phyloP scores from a whole-genome alignment of 352 stramenopile genomes.

The Aphanomyces cochlioides region DNA sequence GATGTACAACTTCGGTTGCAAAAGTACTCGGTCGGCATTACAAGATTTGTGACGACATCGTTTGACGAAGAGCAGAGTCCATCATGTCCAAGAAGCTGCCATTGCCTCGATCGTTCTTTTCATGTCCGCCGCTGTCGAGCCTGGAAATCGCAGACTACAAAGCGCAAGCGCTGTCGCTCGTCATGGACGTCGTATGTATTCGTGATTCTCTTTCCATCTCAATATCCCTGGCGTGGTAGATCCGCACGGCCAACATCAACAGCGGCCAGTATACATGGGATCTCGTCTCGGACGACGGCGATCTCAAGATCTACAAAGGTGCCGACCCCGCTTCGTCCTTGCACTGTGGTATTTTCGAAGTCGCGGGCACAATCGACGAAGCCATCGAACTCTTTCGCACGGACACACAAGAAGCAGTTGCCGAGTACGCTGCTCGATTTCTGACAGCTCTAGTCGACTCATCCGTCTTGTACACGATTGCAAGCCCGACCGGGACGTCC shows the following conservation, averaged over 20 bases:
- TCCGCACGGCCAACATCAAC: slow-evolving; percentile 55
- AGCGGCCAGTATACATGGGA: slow-evolving; percentile 73
- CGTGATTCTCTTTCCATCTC: background rate
- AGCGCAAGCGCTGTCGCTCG: slow-evolving; percentile 61
- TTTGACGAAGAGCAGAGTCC: too few relatives aligned
- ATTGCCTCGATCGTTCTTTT: slow-evolving; percentile 64
- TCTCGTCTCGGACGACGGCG: slow-evolving; percentile 57
- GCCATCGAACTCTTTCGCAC: slow-evolving; percentile 78
- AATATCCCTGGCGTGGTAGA: background rate
- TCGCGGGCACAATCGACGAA: slow-evolving; percentile 75
- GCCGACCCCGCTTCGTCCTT: background rate
- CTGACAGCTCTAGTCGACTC: slow-evolving; percentile 56
- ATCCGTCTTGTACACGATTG: slow-evolving; percentile 60
- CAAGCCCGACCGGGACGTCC: slow-evolving; percentile 57
- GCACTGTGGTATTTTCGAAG: slow-evolving; percentile 50
- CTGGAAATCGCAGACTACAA: slow-evolving; percentile 68
- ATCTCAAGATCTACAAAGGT: slow-evolving; percentile 74
- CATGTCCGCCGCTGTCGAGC: slow-evolving; percentile 45
- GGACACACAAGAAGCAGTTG: slow-evolving; percentile 54
- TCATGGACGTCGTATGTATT: slow-evolving; percentile 64
- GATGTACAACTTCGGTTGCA: too few relatives aligned
- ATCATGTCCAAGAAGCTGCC: slow-evolving; percentile 35
- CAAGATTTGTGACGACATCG: too few relatives aligned
- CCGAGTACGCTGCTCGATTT: background rate
- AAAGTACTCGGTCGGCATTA: too few relatives aligned